These are phyloP conservation scores for Populus pruinosa DNA, from an alignment of 345 rosid genomes.

Conservation along the genomic window DNA sequence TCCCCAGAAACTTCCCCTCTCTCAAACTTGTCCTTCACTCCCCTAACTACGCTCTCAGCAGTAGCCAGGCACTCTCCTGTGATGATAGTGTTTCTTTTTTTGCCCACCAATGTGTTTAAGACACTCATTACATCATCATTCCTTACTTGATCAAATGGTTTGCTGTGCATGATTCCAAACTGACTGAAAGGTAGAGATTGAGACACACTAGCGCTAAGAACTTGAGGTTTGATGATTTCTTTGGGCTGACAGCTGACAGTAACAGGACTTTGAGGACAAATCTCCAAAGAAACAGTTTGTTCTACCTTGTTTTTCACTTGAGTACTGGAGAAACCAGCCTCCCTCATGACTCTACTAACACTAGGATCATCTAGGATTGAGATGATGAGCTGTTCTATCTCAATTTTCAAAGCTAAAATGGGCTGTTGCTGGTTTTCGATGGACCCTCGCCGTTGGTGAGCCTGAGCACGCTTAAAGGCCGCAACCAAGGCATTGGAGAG, in stretches of 20 bases:
- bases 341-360: slow-evolving; percentile 96
- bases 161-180: slow-evolving; percentile 21
- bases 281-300: slow-evolving; percentile 58
- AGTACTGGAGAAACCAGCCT: slow-evolving; percentile 91
- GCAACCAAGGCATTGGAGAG: slow-evolving; percentile 94
- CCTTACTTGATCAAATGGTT: slow-evolving; percentile 24
- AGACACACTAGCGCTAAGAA: slow-evolving; percentile 14
- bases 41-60: slow-evolving; percentile 45
- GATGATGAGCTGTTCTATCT: slow-evolving; percentile 81
- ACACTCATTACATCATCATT: slow-evolving; percentile 43
- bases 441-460: slow-evolving; percentile 92
- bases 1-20: slow-evolving; percentile 43
- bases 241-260: slow-evolving; percentile 23
- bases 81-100: slow-evolving; percentile 49
- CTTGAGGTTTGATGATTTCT: slow-evolving; percentile 27
- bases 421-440: slow-evolving; percentile 91
- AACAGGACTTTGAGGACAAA: slow-evolving; percentile 41
- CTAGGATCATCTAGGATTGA: slow-evolving; percentile 95
- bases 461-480: slow-evolving; percentile 96
- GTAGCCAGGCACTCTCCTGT: slow-evolving; percentile 44
- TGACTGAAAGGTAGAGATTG: slow-evolving; percentile 29
- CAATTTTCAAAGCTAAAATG: slow-evolving; percentile 80
- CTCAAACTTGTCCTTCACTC: slow-evolving; percentile 51
- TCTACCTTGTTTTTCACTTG: slow-evolving; percentile 86
- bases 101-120: slow-evolving; percentile 33